Base-by-base conservation (phyloP, 768 basidiomycete genomes). In the Kwoniella sp. region DNA sequence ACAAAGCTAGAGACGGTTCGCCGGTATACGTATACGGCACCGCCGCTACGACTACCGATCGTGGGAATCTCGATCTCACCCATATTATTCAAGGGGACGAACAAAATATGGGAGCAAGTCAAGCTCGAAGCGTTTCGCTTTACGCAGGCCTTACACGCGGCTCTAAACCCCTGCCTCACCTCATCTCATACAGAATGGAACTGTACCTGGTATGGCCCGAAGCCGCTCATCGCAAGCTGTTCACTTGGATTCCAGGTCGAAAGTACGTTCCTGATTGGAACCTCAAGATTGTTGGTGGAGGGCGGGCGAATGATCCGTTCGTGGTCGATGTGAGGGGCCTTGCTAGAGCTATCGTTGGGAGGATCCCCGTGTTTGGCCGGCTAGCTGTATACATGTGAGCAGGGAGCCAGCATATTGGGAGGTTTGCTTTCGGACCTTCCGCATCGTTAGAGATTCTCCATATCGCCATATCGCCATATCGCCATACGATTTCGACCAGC, bases 211-310 rank as follows among this genome's bases (percentile, higher is more conserved):
- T 48, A 1, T 64, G 63, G 63, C 48, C 33, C 19, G 30, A 54
- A 13, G 37, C 50, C 19, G 27, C 33, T 4, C 26, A 48, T 1
- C 29, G 37, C 19, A 47, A 25, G 8, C 40, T 44, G 40, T 44
- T 44, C 10, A 44, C 40, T 44, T 64, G 63, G 63, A 12, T 64
- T 2, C 63, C 63, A 12, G 63, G 63, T 15, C 37, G 57, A 21
- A 58, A 33, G 25, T 64, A 58, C 36, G 47, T 64, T 2, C 63
- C 63, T 1, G 47, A 48, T 27, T 64, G 63, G 63, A 40, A 64
- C 46, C 50, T 64, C 6, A 64, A 64, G 47, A 2, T 64, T 5
- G 55, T 58, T 6, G 56, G 55, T 19, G 40, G 40, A 3, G 62
- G 55, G 5, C 22, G 30, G 17, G 13, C 49, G 21, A 12, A 54